These are phyloP conservation scores for Phaeomoniella chlamydospora DNA, from an alignment of 2,329 filamentous ascomycete species.

Conservation along the genomic window DNA sequence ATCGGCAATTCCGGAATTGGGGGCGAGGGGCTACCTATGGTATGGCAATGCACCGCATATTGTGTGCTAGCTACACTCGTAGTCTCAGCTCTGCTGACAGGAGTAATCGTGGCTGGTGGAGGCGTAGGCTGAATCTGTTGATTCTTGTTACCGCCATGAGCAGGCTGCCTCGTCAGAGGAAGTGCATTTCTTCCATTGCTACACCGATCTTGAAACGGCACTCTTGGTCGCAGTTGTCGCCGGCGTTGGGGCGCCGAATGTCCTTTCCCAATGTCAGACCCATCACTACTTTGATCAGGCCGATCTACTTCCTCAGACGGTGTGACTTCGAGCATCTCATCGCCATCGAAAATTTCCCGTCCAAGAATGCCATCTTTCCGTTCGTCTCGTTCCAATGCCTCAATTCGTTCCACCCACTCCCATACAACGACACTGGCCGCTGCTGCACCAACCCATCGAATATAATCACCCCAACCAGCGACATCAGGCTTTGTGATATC, in stretches of 20 bases:
- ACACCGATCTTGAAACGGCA: slow-evolving; percentile 6
- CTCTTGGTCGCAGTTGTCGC: slow-evolving; percentile 4
- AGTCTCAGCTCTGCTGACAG: slow-evolving; percentile 45
- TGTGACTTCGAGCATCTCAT: slow-evolving; percentile 70
- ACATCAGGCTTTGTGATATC: slow-evolving; percentile 78
- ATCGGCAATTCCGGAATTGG: slow-evolving; percentile 19
- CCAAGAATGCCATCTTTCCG: slow-evolving; percentile 88
- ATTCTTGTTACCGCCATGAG: slow-evolving; percentile 4
- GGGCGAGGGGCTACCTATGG: slow-evolving; percentile 32
- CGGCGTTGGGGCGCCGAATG: background rate
- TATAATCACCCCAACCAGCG: slow-evolving; percentile 87
- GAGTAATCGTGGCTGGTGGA: slow-evolving; percentile 34
- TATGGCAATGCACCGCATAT: slow-evolving; percentile 48
- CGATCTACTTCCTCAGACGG: slow-evolving; percentile 43
- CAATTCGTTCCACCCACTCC: slow-evolving; percentile 95
- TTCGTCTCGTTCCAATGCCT: slow-evolving; percentile 81
- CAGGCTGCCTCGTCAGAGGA: background rate
- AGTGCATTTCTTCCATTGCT: background rate
- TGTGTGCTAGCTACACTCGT: slow-evolving; percentile 49
- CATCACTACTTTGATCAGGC: slow-evolving; percentile 12
- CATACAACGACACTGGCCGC: slow-evolving; percentile 93
- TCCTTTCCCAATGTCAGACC: background rate
- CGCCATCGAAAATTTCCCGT: slow-evolving; percentile 81
- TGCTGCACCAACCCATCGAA: slow-evolving; percentile 88
- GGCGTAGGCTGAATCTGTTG: slow-evolving; percentile 18